Conservation (phyloP, 2,329 filamentous ascomycete genomes). For the Monilinia fructigena region DNA sequence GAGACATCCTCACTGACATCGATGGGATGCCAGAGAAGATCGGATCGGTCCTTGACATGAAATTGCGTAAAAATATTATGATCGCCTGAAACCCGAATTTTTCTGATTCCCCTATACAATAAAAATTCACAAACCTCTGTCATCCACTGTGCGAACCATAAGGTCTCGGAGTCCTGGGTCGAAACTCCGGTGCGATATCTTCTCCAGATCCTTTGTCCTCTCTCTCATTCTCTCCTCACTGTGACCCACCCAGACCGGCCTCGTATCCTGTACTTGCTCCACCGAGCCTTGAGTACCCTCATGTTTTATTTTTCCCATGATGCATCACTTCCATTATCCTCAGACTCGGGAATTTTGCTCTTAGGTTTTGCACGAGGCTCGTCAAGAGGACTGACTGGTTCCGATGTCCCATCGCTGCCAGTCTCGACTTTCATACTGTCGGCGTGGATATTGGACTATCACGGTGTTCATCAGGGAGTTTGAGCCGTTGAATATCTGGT, state of each 20-base stretch:
- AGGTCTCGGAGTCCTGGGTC: conserved; percentile 17
- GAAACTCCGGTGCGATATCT: conserved; percentile 18
- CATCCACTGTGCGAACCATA: conserved; percentile 12
- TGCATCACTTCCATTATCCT: conserved; percentile 8
- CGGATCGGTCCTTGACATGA: neutral
- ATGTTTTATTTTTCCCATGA: conserved; percentile 10
- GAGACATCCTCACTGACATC: neutral
- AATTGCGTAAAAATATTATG: neutral
- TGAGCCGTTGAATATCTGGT: neutral
- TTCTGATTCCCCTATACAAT: neutral
- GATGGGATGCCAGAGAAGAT: neutral
- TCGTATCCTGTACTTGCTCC: neutral
- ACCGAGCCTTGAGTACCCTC: neutral
- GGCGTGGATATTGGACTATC: neutral
- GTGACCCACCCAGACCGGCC: neutral
- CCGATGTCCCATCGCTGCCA: neutral
- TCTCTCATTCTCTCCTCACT: neutral
- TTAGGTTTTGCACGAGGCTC: neutral
- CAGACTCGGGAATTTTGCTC: neutral
- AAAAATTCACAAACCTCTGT: neutral
- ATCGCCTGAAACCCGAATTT: neutral
- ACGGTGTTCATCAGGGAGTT: neutral
- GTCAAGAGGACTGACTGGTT: neutral
- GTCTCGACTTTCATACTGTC: conserved; percentile 11
- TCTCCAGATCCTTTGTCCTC: neutral